Evolutionary conservation across 495 filamentous ascomycete genomes (phyloP).

Genomic region (Daldinia grandis): DNA sequence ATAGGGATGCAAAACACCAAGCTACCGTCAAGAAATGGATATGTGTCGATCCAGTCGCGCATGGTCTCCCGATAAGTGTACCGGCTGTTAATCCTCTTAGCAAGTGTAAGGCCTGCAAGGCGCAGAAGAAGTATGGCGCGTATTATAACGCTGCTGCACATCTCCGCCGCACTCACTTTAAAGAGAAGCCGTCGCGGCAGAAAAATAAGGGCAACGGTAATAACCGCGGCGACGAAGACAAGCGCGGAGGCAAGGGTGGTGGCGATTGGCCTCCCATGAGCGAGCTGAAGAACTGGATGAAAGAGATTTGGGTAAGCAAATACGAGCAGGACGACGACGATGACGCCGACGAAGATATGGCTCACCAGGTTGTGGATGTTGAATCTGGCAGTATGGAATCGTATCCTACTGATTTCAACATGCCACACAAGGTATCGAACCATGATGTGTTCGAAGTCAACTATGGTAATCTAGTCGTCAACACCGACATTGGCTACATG

Average conservation of each 20-base stretch:
- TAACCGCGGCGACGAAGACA: slow-evolving; percentile 55
- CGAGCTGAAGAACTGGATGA: slow-evolving; percentile 83
- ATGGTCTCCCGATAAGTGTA: slow-evolving; percentile 50
- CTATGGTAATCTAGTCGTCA: slow-evolving; percentile 36
- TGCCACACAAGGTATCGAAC: slow-evolving; percentile 27
- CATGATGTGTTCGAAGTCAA: slow-evolving; percentile 43
- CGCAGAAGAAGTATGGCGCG: slow-evolving; percentile 81
- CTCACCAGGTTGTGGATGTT: slow-evolving; percentile 21
- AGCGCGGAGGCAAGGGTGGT: slow-evolving; percentile 82
- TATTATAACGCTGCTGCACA: slow-evolving; percentile 98
- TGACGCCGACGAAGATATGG: slow-evolving; percentile 48
- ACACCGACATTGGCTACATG: slow-evolving; percentile 41
- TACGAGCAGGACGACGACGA: slow-evolving; percentile 45
- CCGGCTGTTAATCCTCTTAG: slow-evolving; percentile 69
- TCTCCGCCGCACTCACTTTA: slow-evolving; percentile 88
- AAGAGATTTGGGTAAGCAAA: slow-evolving; percentile 64
- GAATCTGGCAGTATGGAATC: slow-evolving; percentile 25
- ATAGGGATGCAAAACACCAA: slow-evolving; percentile 82
- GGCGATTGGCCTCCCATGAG: slow-evolving; percentile 85
- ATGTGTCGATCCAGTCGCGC: slow-evolving; percentile 58
- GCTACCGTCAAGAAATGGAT: slow-evolving; percentile 80
- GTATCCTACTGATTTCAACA: slow-evolving; percentile 39
- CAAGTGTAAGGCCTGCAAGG: slow-evolving; percentile 88
- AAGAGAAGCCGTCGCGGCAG: slow-evolving; percentile 54
- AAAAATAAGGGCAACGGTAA: slow-evolving; percentile 49